These are phyloP conservation scores for Candolleomyces aberdarensis DNA, from an alignment of 768 basidiomycete genomes.

Conservation along the genomic window DNA sequence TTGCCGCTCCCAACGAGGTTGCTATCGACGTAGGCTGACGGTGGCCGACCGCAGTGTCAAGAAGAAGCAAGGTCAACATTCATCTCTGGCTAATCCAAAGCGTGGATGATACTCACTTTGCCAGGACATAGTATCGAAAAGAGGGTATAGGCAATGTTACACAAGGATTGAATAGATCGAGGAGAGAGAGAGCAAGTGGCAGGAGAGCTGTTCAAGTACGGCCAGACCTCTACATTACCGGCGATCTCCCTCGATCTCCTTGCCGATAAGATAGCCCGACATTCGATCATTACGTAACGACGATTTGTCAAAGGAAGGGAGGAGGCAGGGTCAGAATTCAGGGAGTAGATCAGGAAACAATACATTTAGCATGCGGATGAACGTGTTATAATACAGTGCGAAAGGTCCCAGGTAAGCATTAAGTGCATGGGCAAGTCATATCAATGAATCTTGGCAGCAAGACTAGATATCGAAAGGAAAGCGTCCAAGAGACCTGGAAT, in stretches of 20 bases:
- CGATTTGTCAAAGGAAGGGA: conserved; percentile 1
- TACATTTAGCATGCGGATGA: conserved; percentile 8
- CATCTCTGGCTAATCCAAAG: background rate
- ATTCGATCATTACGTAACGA: background rate
- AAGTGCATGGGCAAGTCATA: background rate
- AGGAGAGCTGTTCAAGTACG: background rate
- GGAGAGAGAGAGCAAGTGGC: conserved; percentile 6
- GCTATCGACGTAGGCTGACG: conserved; percentile 74
- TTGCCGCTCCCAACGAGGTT: conserved; percentile 75
- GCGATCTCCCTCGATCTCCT: background rate
- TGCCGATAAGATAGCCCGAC: background rate
- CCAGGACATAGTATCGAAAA: conserved; percentile 57
- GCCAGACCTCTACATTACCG: background rate
- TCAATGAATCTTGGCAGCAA: background rate
- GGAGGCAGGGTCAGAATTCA: background rate
- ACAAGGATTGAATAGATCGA: conserved; percentile 9
- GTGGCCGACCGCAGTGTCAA: background rate
- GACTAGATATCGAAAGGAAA: conserved; percentile 42
- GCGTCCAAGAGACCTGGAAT: conserved; percentile 55
- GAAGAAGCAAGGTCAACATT: background rate
- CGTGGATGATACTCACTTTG: conserved; percentile 42
- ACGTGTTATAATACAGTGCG: background rate
- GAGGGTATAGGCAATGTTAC: conserved; percentile 2
- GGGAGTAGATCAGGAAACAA: no score
- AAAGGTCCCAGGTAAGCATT: background rate